phyloP scores from a whole-genome alignment of 2,329 filamentous ascomycete species.

The Aspergillus sp. region DNA sequence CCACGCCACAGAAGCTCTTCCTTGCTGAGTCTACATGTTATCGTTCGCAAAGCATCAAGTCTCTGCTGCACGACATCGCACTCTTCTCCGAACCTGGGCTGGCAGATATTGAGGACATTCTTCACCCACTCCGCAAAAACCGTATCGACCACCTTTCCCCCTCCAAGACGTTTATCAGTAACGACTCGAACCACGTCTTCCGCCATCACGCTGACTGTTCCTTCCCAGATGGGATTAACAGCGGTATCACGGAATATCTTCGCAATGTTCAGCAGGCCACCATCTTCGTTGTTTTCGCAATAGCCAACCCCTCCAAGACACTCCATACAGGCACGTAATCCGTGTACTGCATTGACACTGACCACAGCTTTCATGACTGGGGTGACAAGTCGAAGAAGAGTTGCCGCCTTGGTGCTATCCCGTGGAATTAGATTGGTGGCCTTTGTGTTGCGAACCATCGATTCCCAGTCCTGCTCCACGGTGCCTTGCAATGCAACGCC shows the following conservation, averaged over 20 bases:
- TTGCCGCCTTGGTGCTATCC: not conserved
- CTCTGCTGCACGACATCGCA: not conserved
- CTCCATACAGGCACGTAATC: conserved; percentile 21
- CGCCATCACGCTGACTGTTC: conserved; percentile 63
- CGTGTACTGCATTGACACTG: conserved; percentile 10
- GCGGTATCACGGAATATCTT: conserved; percentile 58
- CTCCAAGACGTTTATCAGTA: conserved; percentile 13
- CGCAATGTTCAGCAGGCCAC: conserved; percentile 59
- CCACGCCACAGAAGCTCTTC: conserved; percentile 27
- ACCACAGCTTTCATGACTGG: conserved; percentile 22
- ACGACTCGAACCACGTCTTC: conserved; percentile 42
- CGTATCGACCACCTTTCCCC: not conserved
- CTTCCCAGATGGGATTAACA: conserved; percentile 63
- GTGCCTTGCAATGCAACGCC: conserved; percentile 15
- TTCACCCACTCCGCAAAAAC: not conserved
- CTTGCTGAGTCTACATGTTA: not conserved
- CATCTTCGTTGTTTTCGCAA: conserved; percentile 25
- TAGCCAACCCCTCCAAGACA: conserved; percentile 23
- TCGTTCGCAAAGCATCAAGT: not conserved
- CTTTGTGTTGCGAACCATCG: not conserved
- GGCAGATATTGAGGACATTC: not conserved
- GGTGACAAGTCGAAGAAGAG: conserved; percentile 19
- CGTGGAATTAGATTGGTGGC: too few relatives aligned
- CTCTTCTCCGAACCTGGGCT: not conserved
- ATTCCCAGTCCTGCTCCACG: conserved; percentile 9